Evolutionary conservation across 768 basidiomycete genomes (phyloP).

Genomic region (Phaeotremella fagi): DNA sequence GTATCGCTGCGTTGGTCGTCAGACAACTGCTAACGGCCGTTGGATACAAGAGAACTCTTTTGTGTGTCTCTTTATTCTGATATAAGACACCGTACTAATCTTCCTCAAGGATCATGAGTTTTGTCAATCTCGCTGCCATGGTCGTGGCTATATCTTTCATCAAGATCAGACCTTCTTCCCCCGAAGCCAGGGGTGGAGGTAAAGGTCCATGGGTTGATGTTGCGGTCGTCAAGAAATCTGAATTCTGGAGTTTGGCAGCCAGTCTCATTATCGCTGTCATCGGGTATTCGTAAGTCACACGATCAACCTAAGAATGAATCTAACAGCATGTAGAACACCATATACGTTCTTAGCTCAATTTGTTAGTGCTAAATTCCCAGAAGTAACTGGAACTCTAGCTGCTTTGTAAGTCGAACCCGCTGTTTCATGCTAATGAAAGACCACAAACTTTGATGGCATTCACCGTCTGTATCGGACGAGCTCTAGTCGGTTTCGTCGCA

Average conservation of each 20-base stretch:
- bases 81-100: not conserved
- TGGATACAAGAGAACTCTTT: conserved; percentile 33
- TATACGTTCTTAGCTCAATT: not conserved
- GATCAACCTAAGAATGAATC: not conserved
- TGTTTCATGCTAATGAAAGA: conserved; percentile 1
- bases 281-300: conserved; percentile 19
- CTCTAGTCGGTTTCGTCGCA: conserved; percentile 28
- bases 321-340: not conserved
- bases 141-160: conserved; percentile 19
- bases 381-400: conserved; percentile 17
- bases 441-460: conserved; percentile 20
- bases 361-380: not conserved
- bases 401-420: conserved; percentile 2
- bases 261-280: conserved; percentile 21
- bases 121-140: conserved; percentile 15
- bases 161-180: conserved; percentile 22
- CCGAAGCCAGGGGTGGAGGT: conserved; percentile 22
- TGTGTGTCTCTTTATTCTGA: conserved; percentile 15
- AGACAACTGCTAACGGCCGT: conserved; percentile 25
- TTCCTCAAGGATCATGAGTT: conserved; percentile 24
- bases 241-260: conserved; percentile 25
- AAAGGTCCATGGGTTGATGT: conserved; percentile 26
- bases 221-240: conserved; percentile 8
- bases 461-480: conserved; percentile 25
- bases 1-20: conserved; percentile 20